Base-by-base conservation (phyloP, 1,139 yeast genomes). In the Hyphopichia pseudoburtonii region DNA sequence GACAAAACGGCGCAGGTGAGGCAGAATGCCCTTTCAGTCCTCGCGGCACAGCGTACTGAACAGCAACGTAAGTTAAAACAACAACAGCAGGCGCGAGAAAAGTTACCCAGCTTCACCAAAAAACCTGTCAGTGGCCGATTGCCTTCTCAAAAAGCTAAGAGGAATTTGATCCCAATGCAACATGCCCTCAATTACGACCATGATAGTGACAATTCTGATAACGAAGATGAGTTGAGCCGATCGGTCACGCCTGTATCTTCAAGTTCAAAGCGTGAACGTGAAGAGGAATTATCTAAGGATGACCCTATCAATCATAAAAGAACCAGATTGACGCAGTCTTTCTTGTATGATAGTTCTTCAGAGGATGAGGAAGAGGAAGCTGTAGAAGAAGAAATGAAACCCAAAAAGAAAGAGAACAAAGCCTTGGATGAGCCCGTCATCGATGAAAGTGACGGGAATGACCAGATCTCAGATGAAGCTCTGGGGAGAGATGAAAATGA, bases 101-200 rank as follows among this genome's bases (percentile, higher is more conserved):
- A 23, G 12, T 57, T 78, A 29, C 82, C 83, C 8, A 64, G 73
- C 17, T 76, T 80, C 54, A 72, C 69, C 46, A 76, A 69, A 54
- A 70, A 72, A 35, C 27, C 25, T 8, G 33, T 10, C 18, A 9
- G 23, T 7, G 17, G 16, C 6, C 26, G 21, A n/a, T 31, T 31
- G n/a, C 28, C 18, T 19, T 32, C 30, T 37, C 36, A 34, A 32
- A 39, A 44, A 35, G 45, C 35, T 32, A 54, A 57, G 52, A 60
- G 56, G 45, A 54, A 52, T 25, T 48, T 69, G 35, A 60, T 82
- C 32, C 95, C 94, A 1, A 73, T 85, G 81, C 83, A 82, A 38
- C 92, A 86, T 61, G 78, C 82, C 1, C 72, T 86, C 44, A 83
- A 86, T 48, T 77, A 64, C 43, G 76, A 71, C 38, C 60, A 67